A percentile compares a stretch with the other conserved stretches of the same genome.
Conservation (phyloP, 2,329 filamentous ascomycete genomes). For the Gyromitra esculenta region DNA sequence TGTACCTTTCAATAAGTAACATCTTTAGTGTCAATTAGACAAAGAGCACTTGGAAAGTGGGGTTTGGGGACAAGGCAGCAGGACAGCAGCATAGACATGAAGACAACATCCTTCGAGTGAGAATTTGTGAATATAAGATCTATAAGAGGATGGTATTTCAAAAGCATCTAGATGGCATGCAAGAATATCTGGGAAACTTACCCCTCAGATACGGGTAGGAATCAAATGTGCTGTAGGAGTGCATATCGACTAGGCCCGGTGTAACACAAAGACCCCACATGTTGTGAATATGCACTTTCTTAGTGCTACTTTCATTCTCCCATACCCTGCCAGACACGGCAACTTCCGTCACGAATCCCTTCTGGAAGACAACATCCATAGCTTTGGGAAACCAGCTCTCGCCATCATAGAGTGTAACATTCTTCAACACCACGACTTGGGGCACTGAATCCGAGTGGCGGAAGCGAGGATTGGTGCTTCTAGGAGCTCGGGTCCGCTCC, state of each 20-base stretch:
- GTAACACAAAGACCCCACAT: constrained; percentile 62
- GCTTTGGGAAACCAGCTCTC: constrained; percentile 59
- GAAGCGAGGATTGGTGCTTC: constrained; percentile 4
- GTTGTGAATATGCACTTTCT: constrained; percentile 57
- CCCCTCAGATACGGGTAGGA: constrained; percentile 59
- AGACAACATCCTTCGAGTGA: background rate
- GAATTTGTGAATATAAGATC: background rate
- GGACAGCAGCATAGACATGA: background rate
- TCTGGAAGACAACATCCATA: constrained; percentile 61
- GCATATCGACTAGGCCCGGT: constrained; percentile 64
- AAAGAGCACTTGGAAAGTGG: background rate
- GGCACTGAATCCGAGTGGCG: background rate
- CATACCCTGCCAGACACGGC: constrained; percentile 50
- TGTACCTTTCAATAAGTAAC: constrained; percentile 49
- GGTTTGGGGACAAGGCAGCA: background rate
- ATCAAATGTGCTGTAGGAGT: constrained; percentile 62
- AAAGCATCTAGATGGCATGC: background rate
- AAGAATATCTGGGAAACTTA: background rate
- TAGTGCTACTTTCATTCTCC: constrained; percentile 36
- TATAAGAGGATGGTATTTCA: background rate
- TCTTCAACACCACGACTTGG: constrained; percentile 60
- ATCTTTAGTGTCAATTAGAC: background rate
- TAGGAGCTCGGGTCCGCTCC: background rate
- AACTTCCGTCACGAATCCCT: constrained; percentile 61
- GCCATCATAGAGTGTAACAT: constrained; percentile 63